A percentile compares a stretch with the other conserved stretches of the same genome.
Evolutionary conservation across 805 yeast species (phyloP).

Genomic region (Spathaspora sp.): DNA sequence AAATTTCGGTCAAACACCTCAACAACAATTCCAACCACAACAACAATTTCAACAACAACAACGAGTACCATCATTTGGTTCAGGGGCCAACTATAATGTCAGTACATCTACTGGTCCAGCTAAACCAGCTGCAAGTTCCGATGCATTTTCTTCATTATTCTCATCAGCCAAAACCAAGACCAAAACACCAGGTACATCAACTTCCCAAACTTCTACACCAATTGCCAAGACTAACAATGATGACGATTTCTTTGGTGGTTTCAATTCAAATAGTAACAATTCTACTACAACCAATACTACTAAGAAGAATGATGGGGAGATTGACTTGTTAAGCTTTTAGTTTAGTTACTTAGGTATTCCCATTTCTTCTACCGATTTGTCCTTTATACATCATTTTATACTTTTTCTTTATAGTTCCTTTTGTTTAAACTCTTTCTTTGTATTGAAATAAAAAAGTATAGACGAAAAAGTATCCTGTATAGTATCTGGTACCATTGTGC

Average conservation of each 20-base stretch:
- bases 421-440: neutral
- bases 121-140: constrained; percentile 42
- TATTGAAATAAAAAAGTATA: neutral
- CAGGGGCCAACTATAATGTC: constrained; percentile 15
- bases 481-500: neutral
- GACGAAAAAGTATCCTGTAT: neutral
- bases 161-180: constrained; percentile 55
- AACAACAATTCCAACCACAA: constrained; percentile 13
- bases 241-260: constrained; percentile 32
- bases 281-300: constrained; percentile 8
- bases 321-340: constrained; percentile 48
- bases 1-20: constrained; percentile 13
- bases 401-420: neutral
- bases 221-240: constrained; percentile 16
- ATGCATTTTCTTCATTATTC: constrained; percentile 72
- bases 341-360: neutral
- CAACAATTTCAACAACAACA: constrained; percentile 16
- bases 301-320: constrained; percentile 30
- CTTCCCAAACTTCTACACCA: neutral
- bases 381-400: neutral
- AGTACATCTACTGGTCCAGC: constrained; percentile 31
- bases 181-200: constrained; percentile 10
- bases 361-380: neutral
- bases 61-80: constrained; percentile 5
- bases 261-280: constrained; percentile 19